Base-by-base conservation (phyloP, 345 rosid genomes). In the Laguncularia racemosa region DNA sequence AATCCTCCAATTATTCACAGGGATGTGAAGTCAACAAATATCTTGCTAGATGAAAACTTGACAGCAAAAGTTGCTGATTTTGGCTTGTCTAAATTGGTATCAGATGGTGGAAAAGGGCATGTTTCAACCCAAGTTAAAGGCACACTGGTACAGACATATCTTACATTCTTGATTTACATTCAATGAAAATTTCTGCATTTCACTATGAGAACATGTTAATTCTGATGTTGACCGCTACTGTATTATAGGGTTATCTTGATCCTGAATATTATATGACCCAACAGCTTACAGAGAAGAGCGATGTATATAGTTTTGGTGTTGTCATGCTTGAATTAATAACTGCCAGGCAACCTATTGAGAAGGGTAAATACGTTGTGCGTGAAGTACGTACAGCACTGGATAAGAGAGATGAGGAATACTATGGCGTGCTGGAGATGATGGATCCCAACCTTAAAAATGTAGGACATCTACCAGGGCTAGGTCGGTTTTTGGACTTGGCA, bases 61-160 rank as follows among this genome's bases (percentile, higher is more conserved):
- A 85, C 89, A 0, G 91, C 99, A 20, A 93, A 89, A 55, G 97
- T 93, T 64, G 96, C 99, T 18, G 99, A 93, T 70, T 93, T 93
- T 65, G 99, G 99, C 45, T 67, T 93, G 74, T 93, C 96, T 13
- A 93, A 93, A 76, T 83, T 93, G 13, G 96, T 93, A 44, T 87
- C 95, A 4, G 97, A 89, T 70, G 64, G 89, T 61, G 61, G 86
- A 46, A 92, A 85, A 67, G 99, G 95, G 45, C 99, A 93, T 65
- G 97, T 93, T 52, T 86, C 97, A 40, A 93, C 99, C 44, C 99
- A 93, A 84, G 99, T 93, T 55, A 93, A 93, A 70, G 99, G 99
- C 79, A 93, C 99, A 55, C 67, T 89, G 84, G 99, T 93, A 66
- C 73, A 76, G 64, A 33, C 1, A 15, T 6, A 14, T 18, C 44